phyloP scores from a whole-genome alignment of 2,329 filamentous ascomycete genomes.

The Ophidiomyces ophidiicola region DNA sequence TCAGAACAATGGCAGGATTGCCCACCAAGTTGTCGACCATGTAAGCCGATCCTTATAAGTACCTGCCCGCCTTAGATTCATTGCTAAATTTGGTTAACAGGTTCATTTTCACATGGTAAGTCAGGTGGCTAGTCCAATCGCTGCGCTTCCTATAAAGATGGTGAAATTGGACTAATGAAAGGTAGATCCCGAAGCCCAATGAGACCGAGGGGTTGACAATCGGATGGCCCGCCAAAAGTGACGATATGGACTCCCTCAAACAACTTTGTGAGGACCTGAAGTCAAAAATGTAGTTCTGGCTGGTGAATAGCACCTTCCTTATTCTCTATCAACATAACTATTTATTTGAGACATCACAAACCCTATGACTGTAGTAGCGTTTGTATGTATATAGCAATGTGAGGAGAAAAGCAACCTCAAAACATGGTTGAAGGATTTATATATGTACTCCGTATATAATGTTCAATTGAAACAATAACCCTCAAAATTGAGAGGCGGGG shows the following conservation, averaged over 20 bases:
- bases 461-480: too few species aligned
- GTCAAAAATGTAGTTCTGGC: slow-evolving; percentile 74
- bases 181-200: slow-evolving; percentile 89
- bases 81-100: slow-evolving; percentile 30
- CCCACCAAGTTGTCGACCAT: slow-evolving; percentile 87
- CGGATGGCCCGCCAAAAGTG: slow-evolving; percentile 61
- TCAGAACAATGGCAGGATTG: slow-evolving; percentile 87
- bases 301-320: too few species aligned
- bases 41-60: slow-evolving; percentile 41
- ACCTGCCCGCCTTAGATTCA: slow-evolving; percentile 2
- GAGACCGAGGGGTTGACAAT: slow-evolving; percentile 65
- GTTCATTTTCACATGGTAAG: slow-evolving; percentile 88
- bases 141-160: background rate
- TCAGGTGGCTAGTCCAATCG: slow-evolving; percentile 5
- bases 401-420: too few species aligned
- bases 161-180: background rate
- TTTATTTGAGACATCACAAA: too few species aligned
- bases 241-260: slow-evolving; percentile 74
- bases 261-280: slow-evolving; percentile 71
- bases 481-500: too few species aligned
- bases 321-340: too few species aligned
- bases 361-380: too few species aligned
- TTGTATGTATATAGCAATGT: too few species aligned
- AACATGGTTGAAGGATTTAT: too few species aligned
- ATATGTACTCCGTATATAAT: too few species aligned